These are phyloP conservation scores for Pythium myriotylum DNA, from an alignment of 352 stramenopile genomes.

Conservation along the genomic window DNA sequence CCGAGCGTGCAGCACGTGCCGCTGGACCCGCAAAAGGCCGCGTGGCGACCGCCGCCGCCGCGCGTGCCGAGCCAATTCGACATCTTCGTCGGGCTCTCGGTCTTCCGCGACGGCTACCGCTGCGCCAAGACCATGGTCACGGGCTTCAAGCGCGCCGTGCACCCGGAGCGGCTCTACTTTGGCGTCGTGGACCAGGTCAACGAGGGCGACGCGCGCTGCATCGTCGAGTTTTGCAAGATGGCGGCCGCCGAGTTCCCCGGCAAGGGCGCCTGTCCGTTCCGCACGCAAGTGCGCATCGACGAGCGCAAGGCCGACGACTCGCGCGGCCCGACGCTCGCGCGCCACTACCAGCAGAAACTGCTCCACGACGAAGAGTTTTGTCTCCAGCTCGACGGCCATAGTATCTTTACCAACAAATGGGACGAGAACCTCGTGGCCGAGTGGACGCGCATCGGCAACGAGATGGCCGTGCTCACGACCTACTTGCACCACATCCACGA, in stretches of 20 bases:
- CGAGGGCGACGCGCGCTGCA: conserved; percentile 60
- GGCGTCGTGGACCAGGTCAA: conserved; percentile 87
- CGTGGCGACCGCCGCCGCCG: conserved; percentile 61
- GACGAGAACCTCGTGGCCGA: conserved; percentile 73
- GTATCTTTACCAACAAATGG: conserved; percentile 87
- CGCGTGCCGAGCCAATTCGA: conserved; percentile 57
- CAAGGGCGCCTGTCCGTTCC: conserved; percentile 64
- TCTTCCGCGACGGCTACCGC: conserved; percentile 81
- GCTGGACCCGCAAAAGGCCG: conserved; percentile 30
- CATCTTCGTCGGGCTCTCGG: conserved; percentile 78
- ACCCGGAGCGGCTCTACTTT: conserved; percentile 78
- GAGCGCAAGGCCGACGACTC: conserved; percentile 69
- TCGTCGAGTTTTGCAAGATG: conserved; percentile 84
- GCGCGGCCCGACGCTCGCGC: conserved; percentile 72
- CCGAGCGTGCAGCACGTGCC: conserved; percentile 80
- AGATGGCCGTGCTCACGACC: conserved; percentile 83
- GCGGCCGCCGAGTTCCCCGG: conserved; percentile 63
- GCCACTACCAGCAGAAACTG: conserved; percentile 83
- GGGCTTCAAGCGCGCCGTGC: conserved; percentile 65
- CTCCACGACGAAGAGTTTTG: conserved; percentile 80
- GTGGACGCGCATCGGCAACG: conserved; percentile 76
- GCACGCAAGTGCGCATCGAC: conserved; percentile 74
- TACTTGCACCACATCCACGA: conserved; percentile 86
- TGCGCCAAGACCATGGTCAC: conserved; percentile 85
- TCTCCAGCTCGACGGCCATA: conserved; percentile 83